Percentiles rank a stretch among this genome's conserved stretches.
Evolutionary conservation across 2,329 filamentous ascomycete genomes (phyloP).

Genomic region (Tolypocladium sp.): DNA sequence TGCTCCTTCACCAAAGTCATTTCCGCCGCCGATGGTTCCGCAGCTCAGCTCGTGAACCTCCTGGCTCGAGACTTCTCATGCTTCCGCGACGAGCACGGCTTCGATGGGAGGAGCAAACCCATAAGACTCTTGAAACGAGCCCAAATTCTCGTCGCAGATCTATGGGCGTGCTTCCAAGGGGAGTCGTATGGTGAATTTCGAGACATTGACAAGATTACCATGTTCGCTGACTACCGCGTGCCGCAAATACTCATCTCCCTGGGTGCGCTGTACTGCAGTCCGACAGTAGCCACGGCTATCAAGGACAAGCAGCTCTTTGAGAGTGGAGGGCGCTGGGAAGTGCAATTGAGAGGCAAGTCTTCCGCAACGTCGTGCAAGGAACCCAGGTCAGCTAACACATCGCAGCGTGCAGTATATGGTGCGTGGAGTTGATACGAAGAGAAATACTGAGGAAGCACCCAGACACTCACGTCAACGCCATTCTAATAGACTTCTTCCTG

Average conservation of each 20-base stretch:
- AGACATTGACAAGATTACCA: slow-evolving; percentile 93
- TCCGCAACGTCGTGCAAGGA: neutral
- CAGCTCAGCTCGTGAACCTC: slow-evolving; percentile 76
- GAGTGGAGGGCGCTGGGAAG: slow-evolving; percentile 68
- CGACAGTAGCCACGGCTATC: slow-evolving; percentile 65
- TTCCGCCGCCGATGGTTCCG: slow-evolving; percentile 64
- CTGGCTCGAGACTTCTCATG: slow-evolving; percentile 74
- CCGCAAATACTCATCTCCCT: slow-evolving; percentile 85
- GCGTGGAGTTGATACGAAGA: slow-evolving; percentile 75
- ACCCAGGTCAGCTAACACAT: neutral
- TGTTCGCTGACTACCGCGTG: slow-evolving; percentile 97
- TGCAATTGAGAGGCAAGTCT: slow-evolving; percentile 68
- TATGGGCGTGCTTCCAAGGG: slow-evolving; percentile 93
- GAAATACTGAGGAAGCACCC: slow-evolving; percentile 72
- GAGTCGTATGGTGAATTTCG: slow-evolving; percentile 69
- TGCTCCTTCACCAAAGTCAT: slow-evolving; percentile 69
- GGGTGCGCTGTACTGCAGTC: slow-evolving; percentile 77
- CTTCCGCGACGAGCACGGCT: slow-evolving; percentile 73
- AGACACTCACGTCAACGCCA: slow-evolving; percentile 67
- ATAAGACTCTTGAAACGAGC: slow-evolving; percentile 88
- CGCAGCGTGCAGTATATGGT: slow-evolving; percentile 86
- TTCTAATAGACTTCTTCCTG: slow-evolving; percentile 93
- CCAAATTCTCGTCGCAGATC: slow-evolving; percentile 89
- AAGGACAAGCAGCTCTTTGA: slow-evolving; percentile 54
- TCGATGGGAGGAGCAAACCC: slow-evolving; percentile 57